phyloP scores from a whole-genome alignment of 345 rosid genomes.

The Firmiana major region DNA sequence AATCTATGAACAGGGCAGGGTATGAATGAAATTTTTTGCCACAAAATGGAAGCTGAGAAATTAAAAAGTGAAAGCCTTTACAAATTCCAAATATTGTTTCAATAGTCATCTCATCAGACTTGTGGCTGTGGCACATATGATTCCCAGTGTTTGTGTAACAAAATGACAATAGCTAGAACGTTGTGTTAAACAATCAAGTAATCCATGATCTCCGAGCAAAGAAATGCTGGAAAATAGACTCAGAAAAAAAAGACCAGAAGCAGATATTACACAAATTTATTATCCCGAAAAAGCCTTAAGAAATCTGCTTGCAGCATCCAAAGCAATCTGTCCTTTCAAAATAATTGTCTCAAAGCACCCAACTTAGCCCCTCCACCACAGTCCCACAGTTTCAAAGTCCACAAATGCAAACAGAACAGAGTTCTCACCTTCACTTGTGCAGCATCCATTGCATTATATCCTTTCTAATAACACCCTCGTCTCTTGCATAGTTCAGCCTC shows the following conservation, averaged over 20 bases:
- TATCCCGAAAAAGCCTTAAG: not conserved
- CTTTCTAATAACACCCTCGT: constrained; percentile 51
- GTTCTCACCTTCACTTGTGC: constrained; percentile 24
- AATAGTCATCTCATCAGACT: no score
- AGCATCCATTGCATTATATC: constrained; percentile 75
- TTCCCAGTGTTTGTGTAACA: not conserved
- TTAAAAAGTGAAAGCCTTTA: not conserved
- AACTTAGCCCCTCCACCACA: not conserved
- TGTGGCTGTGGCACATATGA: not conserved
- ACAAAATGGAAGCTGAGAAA: not conserved
- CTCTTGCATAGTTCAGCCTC: constrained; percentile 25
- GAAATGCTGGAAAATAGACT: not conserved
- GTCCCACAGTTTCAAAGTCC: constrained; percentile 1
- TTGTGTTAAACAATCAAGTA: not conserved
- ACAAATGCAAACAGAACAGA: not conserved
- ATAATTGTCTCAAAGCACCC: not conserved
- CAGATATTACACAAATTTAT: not conserved
- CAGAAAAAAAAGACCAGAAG: not conserved
- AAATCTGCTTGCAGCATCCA: not conserved
- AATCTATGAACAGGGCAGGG: not conserved
- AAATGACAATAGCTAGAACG: not conserved
- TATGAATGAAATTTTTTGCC: not conserved
- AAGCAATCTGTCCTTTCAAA: not conserved
- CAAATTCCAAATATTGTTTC: not conserved
- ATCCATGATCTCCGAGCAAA: not conserved